phyloP scores from a whole-genome alignment of 768 basidiomycete genomes.

The Boletus rubescentipes region DNA sequence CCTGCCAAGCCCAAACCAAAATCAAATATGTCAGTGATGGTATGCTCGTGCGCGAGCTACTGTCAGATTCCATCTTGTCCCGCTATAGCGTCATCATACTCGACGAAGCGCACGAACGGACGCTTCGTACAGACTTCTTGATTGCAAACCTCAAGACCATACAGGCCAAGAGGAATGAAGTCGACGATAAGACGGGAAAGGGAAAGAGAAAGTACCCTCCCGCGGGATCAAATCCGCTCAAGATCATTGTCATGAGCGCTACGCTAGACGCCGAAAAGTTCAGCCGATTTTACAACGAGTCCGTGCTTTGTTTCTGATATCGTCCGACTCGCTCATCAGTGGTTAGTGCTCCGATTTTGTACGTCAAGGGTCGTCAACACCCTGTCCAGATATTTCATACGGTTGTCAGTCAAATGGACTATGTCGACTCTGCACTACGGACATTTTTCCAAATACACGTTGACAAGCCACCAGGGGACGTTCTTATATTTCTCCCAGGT shows the following conservation, averaged over 20 bases:
- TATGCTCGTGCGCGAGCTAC: conserved; percentile 92
- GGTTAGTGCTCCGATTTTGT: conserved; percentile 79
- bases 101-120: conserved; percentile 97
- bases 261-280: conserved; percentile 96
- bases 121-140: conserved; percentile 91
- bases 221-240: conserved; percentile 61
- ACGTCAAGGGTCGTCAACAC: conserved; percentile 91
- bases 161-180: conserved; percentile 58
- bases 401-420: conserved; percentile 72
- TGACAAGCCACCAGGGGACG: conserved; percentile 77
- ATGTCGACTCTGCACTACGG: conserved; percentile 84
- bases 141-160: conserved; percentile 88
- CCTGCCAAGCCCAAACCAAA: conserved; percentile 64
- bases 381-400: conserved; percentile 86
- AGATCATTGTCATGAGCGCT: conserved; percentile 96
- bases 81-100: conserved; percentile 87
- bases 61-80: conserved; percentile 72
- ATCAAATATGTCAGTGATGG: conserved; percentile 98
- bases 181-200: conserved; percentile 45
- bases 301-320: conserved; percentile 27
- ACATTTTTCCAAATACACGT: conserved; percentile 94
- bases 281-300: conserved; percentile 84
- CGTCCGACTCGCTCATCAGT: conserved; percentile 3
- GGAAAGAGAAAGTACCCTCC: conserved; percentile 38
- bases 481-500: conserved; percentile 93